Base-by-base conservation (phyloP, 768 basidiomycete species). In the Hebeloma cylindrosporum region DNA sequence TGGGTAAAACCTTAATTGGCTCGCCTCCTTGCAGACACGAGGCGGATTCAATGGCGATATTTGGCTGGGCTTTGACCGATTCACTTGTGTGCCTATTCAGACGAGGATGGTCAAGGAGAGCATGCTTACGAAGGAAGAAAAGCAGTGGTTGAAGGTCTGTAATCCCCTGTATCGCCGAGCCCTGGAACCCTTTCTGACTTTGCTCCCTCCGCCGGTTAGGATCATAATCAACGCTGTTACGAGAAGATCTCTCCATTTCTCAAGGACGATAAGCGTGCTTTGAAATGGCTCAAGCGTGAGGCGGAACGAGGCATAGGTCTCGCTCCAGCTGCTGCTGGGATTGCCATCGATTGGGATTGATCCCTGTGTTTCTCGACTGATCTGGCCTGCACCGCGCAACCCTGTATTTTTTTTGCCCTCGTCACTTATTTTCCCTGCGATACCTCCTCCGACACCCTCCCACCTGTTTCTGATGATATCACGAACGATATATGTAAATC, bases 81-180 rank as follows among this genome's bases (percentile, higher is more conserved):
- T 97, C 54, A 95, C 94, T 2, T 85, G 88, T 68, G 93, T 97
- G 7, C 95, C 95, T 3, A 96, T 97, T 57, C 88, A 93, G 65
- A 88, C 88, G 2, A 75, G 79, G 54, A 87, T 98, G 82, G 84
- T 97, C 40, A 87, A 91, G 60, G 86, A 83, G 35, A 73, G 62
- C 39, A 82, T 96, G 78, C 77, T 97, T 44, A 82, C 85, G 13
- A 88, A 85, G 60, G 85, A 88, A 48, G 93, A 97, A 70, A 85
- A 80, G 51, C 67, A 77, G 43, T 98, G 95, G 95, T 59, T 98
- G 37, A 87, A 85, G 72, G 83, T 82, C 48, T 38, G 72, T 53
- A 27, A 41, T 26, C 26, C 7, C 20, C 16, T 33, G 14, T 39
- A 10, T 39, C 16, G 8, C 17, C 28, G 8, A 18, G 11, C 17